Evolutionary conservation across 345 rosid genomes (phyloP), one percentile per base, ranked within the genome.

Genomic region (Excoecaria agallocha): DNA sequence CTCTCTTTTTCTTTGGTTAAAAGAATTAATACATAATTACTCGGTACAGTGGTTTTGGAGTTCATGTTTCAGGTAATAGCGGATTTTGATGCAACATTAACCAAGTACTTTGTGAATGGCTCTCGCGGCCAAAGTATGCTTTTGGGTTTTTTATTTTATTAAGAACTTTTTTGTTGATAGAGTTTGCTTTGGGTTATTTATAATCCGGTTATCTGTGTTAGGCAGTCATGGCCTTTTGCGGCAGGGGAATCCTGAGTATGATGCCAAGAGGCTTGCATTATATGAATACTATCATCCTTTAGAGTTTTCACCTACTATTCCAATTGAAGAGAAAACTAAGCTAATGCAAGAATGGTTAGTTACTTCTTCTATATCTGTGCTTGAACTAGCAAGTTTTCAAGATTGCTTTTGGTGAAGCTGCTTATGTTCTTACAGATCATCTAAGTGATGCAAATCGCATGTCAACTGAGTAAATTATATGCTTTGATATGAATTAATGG

Each of bases 311-410:
- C 91, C 87, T 7, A 43, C 78, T 2, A 84, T 93, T 79, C 90
- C 95, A 6, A 45, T 90, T 54, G 87, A 91, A 51, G 90, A 93
- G 80, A 93, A 93, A 83, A 88, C 93, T 41, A 89, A 87, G 85
- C 97, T 93, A 77, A 93, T 93, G 98, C 91, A 93, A 84, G 96
- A 93, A 79, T 93, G 98, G 97, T 91, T 76, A 66, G 79, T 50
- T 8, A 24, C 59, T 51, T 19, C 57, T 22, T 43, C 46, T 68
- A 35, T 59, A 59, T 25, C 64, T 59, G 16, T 22, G 11, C 9
- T 11, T 8, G 39, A 17, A 19, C 17, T 16, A 4, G 20, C 56
- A 3, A 2, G 19, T 19, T 7, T 52, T 52, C 1, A 52, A 52
- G 11, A 16, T 56, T 46, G 12, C 66, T 62, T n/a, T 70, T 13